Conservation (phyloP, 2,329 filamentous ascomycete species). For the Pestalotiopsis sp. region DNA sequence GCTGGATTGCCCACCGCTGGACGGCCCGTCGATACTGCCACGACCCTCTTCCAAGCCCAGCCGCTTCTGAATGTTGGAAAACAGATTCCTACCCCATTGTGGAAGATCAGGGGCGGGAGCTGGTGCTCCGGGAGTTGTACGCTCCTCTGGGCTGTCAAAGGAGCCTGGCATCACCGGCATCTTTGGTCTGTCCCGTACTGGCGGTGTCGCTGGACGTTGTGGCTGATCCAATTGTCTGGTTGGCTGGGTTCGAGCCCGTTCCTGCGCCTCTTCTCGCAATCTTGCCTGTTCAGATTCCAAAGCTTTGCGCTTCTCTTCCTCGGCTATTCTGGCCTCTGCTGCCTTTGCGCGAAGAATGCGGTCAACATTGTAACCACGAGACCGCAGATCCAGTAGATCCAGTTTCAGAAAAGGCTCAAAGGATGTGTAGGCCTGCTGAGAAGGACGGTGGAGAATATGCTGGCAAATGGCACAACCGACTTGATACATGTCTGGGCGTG, state of each 20-base stretch:
- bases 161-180: conserved; percentile 70
- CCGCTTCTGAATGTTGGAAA: conserved; percentile 68
- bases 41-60: conserved; percentile 67
- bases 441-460: conserved; percentile 78
- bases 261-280: conserved; percentile 62
- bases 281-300: conserved; percentile 72
- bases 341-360: conserved; percentile 88
- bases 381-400: conserved; percentile 78
- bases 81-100: conserved; percentile 49
- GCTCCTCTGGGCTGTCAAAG: conserved; percentile 48
- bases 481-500: conserved; percentile 83
- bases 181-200: conserved; percentile 44
- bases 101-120: conserved; percentile 3
- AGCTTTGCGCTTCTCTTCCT: conserved; percentile 76
- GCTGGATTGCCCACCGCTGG: neutral
- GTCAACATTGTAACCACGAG: conserved; percentile 94
- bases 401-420: conserved; percentile 90
- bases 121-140: conserved; percentile 19
- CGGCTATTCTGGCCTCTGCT: conserved; percentile 83
- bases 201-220: conserved; percentile 39
- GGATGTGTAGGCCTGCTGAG: conserved; percentile 85
- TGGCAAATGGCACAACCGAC: conserved; percentile 86
- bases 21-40: neutral
- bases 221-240: conserved; percentile 34
- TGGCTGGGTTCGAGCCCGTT: conserved; percentile 49